A percentile compares a stretch with the other conserved stretches of the same genome.
Evolutionary conservation across 2,329 filamentous ascomycete genomes (phyloP).

Genomic region (Bipolaris gigantea): DNA sequence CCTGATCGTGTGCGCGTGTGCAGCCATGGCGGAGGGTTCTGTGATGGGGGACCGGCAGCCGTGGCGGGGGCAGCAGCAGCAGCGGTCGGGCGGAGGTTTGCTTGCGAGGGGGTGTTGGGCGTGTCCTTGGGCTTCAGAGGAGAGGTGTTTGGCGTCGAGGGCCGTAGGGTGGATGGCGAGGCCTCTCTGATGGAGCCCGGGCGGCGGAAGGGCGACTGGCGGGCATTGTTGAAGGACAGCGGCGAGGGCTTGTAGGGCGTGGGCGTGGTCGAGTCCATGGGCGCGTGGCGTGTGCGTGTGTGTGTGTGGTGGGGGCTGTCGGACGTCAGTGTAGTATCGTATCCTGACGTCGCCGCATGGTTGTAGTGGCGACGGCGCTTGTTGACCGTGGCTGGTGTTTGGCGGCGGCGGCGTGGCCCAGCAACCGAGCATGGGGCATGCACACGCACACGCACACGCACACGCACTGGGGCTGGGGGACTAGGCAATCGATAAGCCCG

Average conservation of each 20-base stretch:
- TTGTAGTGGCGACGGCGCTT: not conserved
- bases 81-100: constrained; percentile 27
- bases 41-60: constrained; percentile 39
- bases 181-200: constrained; percentile 45
- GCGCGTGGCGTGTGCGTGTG: not conserved
- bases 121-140: constrained; percentile 44
- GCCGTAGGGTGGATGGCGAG: constrained; percentile 46
- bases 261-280: constrained; percentile 37
- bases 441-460: not conserved
- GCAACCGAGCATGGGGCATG: not conserved
- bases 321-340: constrained; percentile 3
- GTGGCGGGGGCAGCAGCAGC: constrained; percentile 36
- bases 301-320: not conserved
- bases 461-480: not conserved
- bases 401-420: constrained; percentile 1
- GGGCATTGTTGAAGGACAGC: constrained; percentile 50
- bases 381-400: constrained; percentile 10
- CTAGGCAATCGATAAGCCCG: constrained; percentile 7
- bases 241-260: constrained; percentile 47
- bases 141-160: constrained; percentile 46
- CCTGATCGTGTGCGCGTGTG: constrained; percentile 36
- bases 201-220: constrained; percentile 51
- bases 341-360: not conserved
- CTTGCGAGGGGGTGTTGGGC: constrained; percentile 31
- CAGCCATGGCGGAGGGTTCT: constrained; percentile 42